Evolutionary conservation across 352 stramenopile species (phyloP).

Genomic region (Halophytophthora batemanensis): DNA sequence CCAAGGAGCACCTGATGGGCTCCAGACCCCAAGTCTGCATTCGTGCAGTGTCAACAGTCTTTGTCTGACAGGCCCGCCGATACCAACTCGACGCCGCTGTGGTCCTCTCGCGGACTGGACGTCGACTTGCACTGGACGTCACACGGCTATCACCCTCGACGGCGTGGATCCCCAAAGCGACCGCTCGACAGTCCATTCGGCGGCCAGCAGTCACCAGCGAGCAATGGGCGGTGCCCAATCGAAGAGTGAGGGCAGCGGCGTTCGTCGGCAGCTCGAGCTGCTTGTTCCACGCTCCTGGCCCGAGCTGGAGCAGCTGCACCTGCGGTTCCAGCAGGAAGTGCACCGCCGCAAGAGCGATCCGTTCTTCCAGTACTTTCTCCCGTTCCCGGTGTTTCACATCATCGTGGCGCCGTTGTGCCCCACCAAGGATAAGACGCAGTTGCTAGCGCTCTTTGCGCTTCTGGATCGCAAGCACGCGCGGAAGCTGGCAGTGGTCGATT

Average conservation of each 20-base stretch:
- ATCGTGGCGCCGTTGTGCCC: conserved; percentile 36
- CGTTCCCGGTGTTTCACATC: conserved; percentile 41
- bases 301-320: conserved; percentile 51
- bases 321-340: conserved; percentile 61
- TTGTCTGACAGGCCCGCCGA: too few species aligned
- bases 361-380: conserved; percentile 51
- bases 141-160: too few species aligned
- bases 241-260: conserved; percentile 27
- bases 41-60: too few species aligned
- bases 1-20: too few species aligned
- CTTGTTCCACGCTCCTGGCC: conserved; percentile 49
- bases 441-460: conserved; percentile 42
- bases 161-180: too few species aligned
- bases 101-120: too few species aligned
- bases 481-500: conserved; percentile 45
- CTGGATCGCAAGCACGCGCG: conserved; percentile 27
- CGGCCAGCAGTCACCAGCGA: not conserved
- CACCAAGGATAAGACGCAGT: conserved; percentile 30
- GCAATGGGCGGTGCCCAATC: conserved; percentile 62
- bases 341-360: conserved; percentile 32
- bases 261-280: conserved; percentile 31
- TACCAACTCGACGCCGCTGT: too few species aligned
- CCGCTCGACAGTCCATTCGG: too few species aligned
- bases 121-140: too few species aligned
- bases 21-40: too few species aligned